phyloP scores from a whole-genome alignment of 2,329 filamentous ascomycete genomes.

The Tricladium varicosporioides region DNA sequence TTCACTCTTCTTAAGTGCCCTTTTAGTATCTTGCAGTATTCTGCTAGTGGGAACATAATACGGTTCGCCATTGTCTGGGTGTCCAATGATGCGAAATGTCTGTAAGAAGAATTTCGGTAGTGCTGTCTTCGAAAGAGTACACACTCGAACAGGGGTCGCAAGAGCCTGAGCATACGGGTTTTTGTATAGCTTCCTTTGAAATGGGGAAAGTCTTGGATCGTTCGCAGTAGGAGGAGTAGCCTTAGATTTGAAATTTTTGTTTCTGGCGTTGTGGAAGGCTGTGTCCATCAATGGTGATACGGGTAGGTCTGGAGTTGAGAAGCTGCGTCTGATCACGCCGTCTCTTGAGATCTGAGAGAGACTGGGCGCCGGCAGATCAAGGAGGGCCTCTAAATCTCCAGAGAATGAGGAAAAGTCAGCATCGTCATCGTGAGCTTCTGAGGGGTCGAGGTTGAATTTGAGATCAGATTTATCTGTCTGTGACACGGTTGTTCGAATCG shows the following conservation, averaged over 20 bases:
- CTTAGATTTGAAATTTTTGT: conserved; percentile 28
- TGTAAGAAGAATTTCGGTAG: conserved; percentile 64
- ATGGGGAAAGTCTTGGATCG: conserved; percentile 38
- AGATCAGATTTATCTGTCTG: background rate
- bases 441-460: background rate
- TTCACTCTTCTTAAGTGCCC: too few species aligned
- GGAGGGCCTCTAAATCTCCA: background rate
- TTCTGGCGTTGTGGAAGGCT: conserved; percentile 35
- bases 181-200: conserved; percentile 56
- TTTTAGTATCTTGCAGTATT: conserved; percentile 27
- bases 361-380: too few species aligned
- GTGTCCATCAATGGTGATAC: conserved; percentile 48
- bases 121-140: conserved; percentile 44
- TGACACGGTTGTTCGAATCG: background rate
- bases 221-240: conserved; percentile 10
- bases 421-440: background rate
- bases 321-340: too few species aligned
- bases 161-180: conserved; percentile 67
- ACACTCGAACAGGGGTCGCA: conserved; percentile 57
- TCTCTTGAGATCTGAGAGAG: too few species aligned
- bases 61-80: conserved; percentile 50
- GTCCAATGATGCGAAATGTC: conserved; percentile 53
- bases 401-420: background rate
- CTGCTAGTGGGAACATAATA: conserved; percentile 55
- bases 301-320: conserved; percentile 35